These are phyloP conservation scores for Plasmodium yoelii DNA, from an alignment of 169 alveolate genomes.

Conservation along the genomic window DNA sequence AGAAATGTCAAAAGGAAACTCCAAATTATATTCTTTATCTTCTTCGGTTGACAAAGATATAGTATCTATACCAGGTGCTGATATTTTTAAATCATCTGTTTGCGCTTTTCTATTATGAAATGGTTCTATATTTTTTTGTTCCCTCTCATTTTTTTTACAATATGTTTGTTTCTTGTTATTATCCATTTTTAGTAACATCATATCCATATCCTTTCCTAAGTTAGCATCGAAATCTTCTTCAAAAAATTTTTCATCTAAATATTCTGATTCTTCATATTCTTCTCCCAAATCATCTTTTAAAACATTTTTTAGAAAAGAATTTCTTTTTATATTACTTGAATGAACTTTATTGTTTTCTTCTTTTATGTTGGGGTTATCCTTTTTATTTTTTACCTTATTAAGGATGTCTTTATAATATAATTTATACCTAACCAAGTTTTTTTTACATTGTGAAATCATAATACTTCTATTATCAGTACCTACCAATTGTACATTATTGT, in stretches of 20 bases:
- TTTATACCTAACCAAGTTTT: constrained; percentile 43
- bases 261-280: not conserved
- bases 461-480: constrained; percentile 66
- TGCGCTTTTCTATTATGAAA: not conserved
- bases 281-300: not conserved
- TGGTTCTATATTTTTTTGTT: not conserved
- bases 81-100: constrained; percentile 8
- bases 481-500: constrained; percentile 25
- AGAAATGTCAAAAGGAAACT: constrained; percentile 56
- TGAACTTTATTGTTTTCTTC: not conserved
- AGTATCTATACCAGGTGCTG: constrained; percentile 37
- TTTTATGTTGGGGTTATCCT: not conserved
- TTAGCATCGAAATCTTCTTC: not conserved
- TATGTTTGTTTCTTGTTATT: not conserved
- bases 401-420: constrained; percentile 31
- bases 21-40: constrained; percentile 44
- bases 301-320: not conserved
- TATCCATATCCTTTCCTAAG: not conserved
- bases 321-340: not conserved
- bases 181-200: not conserved
- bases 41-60: constrained; percentile 48
- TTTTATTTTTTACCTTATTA: not conserved
- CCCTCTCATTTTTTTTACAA: not conserved
- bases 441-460: constrained; percentile 62
- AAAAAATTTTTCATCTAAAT: not conserved